Percentiles rank a stretch among this genome's conserved stretches.
phyloP scores from a whole-genome alignment of 352 stramenopile species.

The Globisporangium mamillatum region DNA sequence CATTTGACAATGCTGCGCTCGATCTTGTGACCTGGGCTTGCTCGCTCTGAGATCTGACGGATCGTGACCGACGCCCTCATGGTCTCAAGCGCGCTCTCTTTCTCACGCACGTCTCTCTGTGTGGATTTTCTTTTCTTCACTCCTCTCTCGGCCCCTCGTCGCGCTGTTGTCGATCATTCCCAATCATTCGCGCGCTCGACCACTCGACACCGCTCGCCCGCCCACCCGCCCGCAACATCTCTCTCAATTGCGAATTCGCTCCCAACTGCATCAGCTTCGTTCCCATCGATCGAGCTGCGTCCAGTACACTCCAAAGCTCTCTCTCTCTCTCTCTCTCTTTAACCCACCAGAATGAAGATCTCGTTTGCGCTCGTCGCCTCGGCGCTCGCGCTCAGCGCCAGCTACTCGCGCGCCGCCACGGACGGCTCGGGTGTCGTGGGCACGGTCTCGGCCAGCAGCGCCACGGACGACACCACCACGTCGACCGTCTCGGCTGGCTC shows the following conservation, averaged over 20 bases:
- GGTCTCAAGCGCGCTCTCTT: background rate
- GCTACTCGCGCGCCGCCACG: constrained; percentile 17
- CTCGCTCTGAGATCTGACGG: constrained; percentile 5
- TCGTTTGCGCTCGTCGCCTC: constrained; percentile 9
- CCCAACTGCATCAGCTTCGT: constrained; percentile 9
- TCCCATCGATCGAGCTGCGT: constrained; percentile 2
- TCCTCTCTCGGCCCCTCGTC: background rate
- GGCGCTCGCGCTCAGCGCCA: constrained; percentile 17
- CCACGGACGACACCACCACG: constrained; percentile 17
- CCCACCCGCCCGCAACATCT: background rate
- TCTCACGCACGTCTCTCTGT: background rate
- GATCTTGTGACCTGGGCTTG: background rate
- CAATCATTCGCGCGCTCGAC: background rate
- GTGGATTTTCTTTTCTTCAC: constrained; percentile 4
- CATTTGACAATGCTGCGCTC: background rate
- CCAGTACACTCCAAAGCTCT: constrained; percentile 8
- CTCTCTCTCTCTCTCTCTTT: background rate
- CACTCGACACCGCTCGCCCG: constrained; percentile 3
- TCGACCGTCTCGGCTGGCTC: constrained; percentile 8
- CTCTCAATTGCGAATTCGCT: constrained; percentile 14
- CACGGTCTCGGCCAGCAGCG: constrained; percentile 21
- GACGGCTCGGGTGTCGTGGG: constrained; percentile 13
- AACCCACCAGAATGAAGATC: constrained; percentile 13
- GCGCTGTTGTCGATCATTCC: constrained; percentile 3
- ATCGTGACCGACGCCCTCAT: constrained; percentile 1